These are phyloP conservation scores for Plasmodium adleri DNA, from an alignment of 169 alveolate genomes.

Conservation along the genomic window DNA sequence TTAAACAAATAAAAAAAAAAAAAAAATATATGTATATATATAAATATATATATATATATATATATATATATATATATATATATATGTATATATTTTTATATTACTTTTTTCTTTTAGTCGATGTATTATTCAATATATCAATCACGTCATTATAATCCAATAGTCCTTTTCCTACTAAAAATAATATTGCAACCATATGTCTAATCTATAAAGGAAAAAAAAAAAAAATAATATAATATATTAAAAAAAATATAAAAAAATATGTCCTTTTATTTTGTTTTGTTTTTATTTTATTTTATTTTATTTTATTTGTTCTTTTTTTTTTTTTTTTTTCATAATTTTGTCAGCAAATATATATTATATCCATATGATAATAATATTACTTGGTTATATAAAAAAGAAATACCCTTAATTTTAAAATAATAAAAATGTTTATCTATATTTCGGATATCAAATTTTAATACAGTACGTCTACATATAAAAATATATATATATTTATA, in stretches of 20 bases:
- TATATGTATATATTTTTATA: neutral
- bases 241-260: neutral
- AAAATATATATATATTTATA: neutral
- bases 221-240: neutral
- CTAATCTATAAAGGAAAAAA: constrained; percentile 21
- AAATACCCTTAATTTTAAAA: constrained; percentile 70
- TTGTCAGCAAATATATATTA: no score
- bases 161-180: constrained; percentile 52
- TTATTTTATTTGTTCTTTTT: no score
- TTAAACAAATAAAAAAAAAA: neutral
- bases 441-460: constrained; percentile 33
- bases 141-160: constrained; percentile 12
- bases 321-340: neutral
- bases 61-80: no score
- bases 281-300: no score
- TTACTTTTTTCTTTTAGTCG: constrained; percentile 41
- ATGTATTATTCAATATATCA: constrained; percentile 9
- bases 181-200: constrained; percentile 64
- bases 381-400: constrained; percentile 69
- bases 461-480: constrained; percentile 23
- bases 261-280: neutral
- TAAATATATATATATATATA: neutral
- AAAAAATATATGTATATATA: neutral
- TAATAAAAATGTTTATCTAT: constrained; percentile 48
- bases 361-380: neutral